phyloP scores from a whole-genome alignment of 1,284 basidiomycete species.

The Takashimella tepidaria region DNA sequence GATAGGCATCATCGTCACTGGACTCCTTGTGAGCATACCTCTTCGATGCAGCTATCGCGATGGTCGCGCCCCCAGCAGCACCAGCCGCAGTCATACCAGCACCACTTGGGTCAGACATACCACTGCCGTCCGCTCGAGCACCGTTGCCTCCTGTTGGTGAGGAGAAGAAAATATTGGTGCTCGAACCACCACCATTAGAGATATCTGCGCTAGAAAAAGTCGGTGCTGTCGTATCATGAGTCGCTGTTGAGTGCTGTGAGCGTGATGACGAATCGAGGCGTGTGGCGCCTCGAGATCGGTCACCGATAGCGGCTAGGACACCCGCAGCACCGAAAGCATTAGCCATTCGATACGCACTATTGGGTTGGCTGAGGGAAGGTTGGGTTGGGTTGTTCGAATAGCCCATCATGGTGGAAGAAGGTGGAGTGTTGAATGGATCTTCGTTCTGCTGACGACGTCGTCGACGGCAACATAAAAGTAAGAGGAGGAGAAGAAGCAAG shows the following conservation, averaged over 20 bases:
- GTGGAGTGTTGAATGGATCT: background rate
- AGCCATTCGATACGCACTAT: no score
- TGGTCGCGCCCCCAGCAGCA: background rate
- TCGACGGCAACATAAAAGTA: constrained; percentile 9
- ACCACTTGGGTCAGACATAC: no score
- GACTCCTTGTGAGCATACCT: background rate
- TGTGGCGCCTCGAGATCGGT: background rate
- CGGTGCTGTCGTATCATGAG: background rate
- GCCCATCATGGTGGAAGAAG: background rate
- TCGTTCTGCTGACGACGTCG: constrained; percentile 7
- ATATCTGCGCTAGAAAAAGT: background rate
- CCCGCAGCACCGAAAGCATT: no score
- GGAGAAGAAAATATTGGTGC: background rate
- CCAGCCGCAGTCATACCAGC: background rate
- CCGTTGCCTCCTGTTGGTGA: background rate
- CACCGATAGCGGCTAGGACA: background rate
- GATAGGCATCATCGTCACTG: background rate
- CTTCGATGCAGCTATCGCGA: background rate
- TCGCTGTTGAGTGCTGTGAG: background rate
- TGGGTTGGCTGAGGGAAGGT: background rate
- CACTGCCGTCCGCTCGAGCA: no score
- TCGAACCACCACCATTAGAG: background rate
- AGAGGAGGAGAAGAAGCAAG: constrained; percentile 21
- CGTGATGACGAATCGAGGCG: no score
- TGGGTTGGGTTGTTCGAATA: background rate